These are phyloP conservation scores for Podila clonocystis DNA, from an alignment of 192 early-diverging fungal genomes.

Conservation along the genomic window DNA sequence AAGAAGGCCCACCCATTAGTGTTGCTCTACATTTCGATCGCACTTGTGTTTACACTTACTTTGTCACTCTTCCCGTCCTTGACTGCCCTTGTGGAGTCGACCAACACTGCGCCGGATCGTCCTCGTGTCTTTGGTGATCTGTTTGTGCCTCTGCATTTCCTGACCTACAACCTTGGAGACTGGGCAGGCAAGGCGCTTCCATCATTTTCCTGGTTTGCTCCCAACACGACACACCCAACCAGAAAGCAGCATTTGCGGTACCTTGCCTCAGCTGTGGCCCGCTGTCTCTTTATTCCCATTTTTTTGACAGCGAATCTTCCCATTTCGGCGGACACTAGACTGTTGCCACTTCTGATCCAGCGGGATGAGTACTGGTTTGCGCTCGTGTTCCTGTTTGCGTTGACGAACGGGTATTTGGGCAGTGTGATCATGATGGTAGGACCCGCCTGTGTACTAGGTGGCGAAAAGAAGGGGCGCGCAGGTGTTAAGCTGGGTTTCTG, in stretches of 20 bases:
- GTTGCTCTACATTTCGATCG: slow-evolving; percentile 58
- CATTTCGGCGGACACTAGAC: slow-evolving; percentile 39
- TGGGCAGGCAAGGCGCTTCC: slow-evolving; percentile 70
- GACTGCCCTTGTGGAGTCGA: slow-evolving; percentile 72
- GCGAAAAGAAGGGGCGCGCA: slow-evolving; percentile 63
- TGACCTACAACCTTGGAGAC: slow-evolving; percentile 78
- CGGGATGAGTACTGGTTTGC: slow-evolving; percentile 61
- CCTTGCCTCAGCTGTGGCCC: slow-evolving; percentile 54
- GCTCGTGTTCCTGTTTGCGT: slow-evolving; percentile 66
- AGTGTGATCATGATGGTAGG: slow-evolving; percentile 72
- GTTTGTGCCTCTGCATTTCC: slow-evolving; percentile 79
- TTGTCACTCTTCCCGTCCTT: slow-evolving; percentile 80
- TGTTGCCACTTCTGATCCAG: slow-evolving; percentile 53
- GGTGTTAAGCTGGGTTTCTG: slow-evolving; percentile 76
- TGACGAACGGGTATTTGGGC: slow-evolving; percentile 74
- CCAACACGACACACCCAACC: slow-evolving; percentile 56
- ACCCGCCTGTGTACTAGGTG: slow-evolving; percentile 49
- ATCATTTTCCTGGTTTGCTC: slow-evolving; percentile 57
- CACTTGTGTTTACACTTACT: slow-evolving; percentile 72
- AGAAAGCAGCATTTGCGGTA: slow-evolving; percentile 52
- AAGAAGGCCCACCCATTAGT: slow-evolving; percentile 35
- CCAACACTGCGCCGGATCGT: slow-evolving; percentile 54
- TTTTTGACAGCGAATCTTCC: slow-evolving; percentile 77
- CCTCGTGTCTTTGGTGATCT: slow-evolving; percentile 56
- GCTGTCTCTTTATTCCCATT: slow-evolving; percentile 70